Base-by-base conservation (phyloP, 192 early-diverging fungal genomes). In the Funneliformis geosporum region DNA sequence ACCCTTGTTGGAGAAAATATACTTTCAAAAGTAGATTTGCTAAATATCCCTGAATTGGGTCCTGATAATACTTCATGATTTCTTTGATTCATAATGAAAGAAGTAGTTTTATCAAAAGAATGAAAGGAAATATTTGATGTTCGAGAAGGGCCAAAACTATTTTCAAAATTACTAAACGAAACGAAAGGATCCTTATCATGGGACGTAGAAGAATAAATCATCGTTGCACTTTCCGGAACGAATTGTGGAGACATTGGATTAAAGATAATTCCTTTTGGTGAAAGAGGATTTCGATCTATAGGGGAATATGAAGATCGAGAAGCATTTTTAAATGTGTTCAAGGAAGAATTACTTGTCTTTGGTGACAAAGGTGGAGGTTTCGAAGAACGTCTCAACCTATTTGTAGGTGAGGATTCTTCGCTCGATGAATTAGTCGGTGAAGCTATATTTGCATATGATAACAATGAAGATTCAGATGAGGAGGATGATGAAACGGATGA, bases 1-100 rank as follows among this genome's bases (percentile, higher is more conserved):
- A 38, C 25, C 44, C 75, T 76, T 1, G 75, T 76, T 62, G 75
- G 75, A 12, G 75, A 76, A 44, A 76, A 76, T 62, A 76, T 76
- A 76, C 75, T 76, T 18, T 76, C 75, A 16, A 62, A 43, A 8
- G 28, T 64, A 10, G 40, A 64, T 42, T 42, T 39, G 44, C 60
- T 76, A 61, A 62, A 76, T 25, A 76, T 40, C n/a, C 61, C 60
- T 5, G 75, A 28, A 59, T 59, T 27, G 9, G 46, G 42, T 72
- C 70, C 42, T 39, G 43, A 21, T 8, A 46, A 59, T 73, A 44
- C 25, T 28, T 55, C 39, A 6, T 47, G 14, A 55, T 6, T 73
- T 28, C 46, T 12, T 14, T 40, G 38, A 44, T 42, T 70, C n/a
- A 39, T 8, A 46, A 14, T 39, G 23, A 1, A 5, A 14, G n/a